Base-by-base conservation (phyloP, 306 rosid genomes). In the Fagus crenata region DNA sequence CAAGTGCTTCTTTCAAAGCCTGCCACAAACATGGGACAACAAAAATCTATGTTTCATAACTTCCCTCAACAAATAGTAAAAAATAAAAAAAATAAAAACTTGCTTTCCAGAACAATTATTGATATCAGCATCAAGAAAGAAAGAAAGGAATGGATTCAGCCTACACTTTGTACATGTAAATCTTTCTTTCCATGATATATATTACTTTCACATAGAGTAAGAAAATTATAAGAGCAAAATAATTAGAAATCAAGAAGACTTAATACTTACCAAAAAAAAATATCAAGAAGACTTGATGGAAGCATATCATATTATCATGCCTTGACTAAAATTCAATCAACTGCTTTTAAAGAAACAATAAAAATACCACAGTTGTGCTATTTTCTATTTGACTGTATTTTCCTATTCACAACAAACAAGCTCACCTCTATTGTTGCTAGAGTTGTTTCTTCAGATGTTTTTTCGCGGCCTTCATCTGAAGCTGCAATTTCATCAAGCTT, bases 1-100 rank as follows among this genome's bases (percentile, higher is more conserved):
- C 89, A 67, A 89, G 97, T 67, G 98, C 96, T 75, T 75, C 82
- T 88, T 87, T 93, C 68, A 96, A 85, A 76, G 89, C 93, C 99
- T 96, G 87, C 60, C 78, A 82, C 75, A 87, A 69, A 64, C 53
- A 46, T 72, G 55, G 68, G 73, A 18, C 58, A 67, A 67, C 74
- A 43, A 85, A 60, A 77, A 39, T 73, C 78, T 68, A 71, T 7
- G 61, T 64, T 78, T 55, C 80, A 14, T 7, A 71, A 69, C 14
- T 69, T n/a, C 17, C 22, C 37, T 60, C 32, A 5, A 67, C 73
- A 84, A 51, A 73, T 31, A 53, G 67, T 73, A 75, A 43, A 77
- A 80, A 61, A 77, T 22, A 22, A 22, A 22, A 22, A 22, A 22
- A 22, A 22, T 22, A 22, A 35, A 11, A 32, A 31, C 36, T 61